These are phyloP conservation scores for Aspergillaceae sp. DNA, from an alignment of 2,329 filamentous ascomycete genomes.

Conservation along the genomic window DNA sequence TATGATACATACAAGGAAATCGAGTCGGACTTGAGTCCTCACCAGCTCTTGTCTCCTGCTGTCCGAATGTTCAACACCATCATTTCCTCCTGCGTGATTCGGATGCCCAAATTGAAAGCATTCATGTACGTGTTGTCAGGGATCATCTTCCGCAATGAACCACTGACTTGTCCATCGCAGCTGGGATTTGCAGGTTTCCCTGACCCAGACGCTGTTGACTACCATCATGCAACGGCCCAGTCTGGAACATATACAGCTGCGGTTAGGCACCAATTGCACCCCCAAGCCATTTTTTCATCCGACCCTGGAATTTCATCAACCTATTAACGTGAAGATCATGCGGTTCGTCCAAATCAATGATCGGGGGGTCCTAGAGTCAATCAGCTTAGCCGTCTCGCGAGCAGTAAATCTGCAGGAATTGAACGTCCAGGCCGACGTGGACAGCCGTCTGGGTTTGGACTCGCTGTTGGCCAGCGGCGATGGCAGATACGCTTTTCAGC, in stretches of 20 bases:
- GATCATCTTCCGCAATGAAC: too few relatives aligned
- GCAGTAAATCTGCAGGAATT: not conserved
- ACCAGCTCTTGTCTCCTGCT: too few relatives aligned
- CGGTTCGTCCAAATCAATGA: conserved; percentile 1
- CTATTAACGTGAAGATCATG: not conserved
- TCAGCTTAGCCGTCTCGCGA: not conserved
- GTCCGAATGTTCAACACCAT: too few relatives aligned
- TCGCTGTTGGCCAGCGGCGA: not conserved
- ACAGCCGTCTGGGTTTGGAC: not conserved
- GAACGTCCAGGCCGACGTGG: conserved; percentile 1
- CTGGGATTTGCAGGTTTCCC: conserved; percentile 3
- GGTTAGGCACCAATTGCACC: conserved; percentile 2
- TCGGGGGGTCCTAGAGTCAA: too few relatives aligned
- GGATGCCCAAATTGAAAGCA: too few relatives aligned
- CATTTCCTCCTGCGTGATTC: too few relatives aligned
- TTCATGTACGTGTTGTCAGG: too few relatives aligned
- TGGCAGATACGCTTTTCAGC: not conserved
- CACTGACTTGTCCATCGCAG: not conserved
- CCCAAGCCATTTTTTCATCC: conserved; percentile 4
- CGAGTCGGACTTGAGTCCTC: too few relatives aligned
- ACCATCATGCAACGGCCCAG: not conserved
- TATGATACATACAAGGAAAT: too few relatives aligned
- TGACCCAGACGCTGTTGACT: conserved; percentile 1
- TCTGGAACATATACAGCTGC: not conserved
- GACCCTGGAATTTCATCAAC: not conserved